Base-by-base conservation (phyloP, 805 yeast genomes). In the Yarrowia porcina region DNA sequence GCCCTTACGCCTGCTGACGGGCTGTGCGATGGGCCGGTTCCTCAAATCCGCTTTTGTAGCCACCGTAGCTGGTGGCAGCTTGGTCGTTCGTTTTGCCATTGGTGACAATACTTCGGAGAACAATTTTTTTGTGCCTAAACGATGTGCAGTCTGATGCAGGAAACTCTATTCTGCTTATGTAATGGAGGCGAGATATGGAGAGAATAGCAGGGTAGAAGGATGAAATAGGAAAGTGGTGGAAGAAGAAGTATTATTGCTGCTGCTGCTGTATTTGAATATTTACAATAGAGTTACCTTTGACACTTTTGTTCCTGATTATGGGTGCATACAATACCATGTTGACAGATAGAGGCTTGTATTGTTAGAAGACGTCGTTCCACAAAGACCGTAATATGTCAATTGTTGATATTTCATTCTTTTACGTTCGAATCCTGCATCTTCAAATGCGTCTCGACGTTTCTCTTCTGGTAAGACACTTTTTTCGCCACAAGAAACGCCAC, bases 31-130 rank as follows among this genome's bases (percentile, higher is more conserved):
- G 15, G 57, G 57, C 3, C 57, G 57, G 41, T 49, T 49, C 25
- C 57, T 21, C 30, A 49, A 33, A 49, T 49, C 57, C 41, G 57
- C 57, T 23, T 49, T 49, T 6, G 57, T 49, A 25, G 57, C 57
- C 39, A 49, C 57, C 28, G 57, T 33, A 21, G 57, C 32, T 17
- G 57, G 57, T 21, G 57, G 57, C 57, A 49, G 41, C 30, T 49
- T 49, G n/a, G 57, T 45, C 25, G 52, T 45, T 45, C 52, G 15
- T 30, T 45, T 45, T 45, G 52, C 52, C 52, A 45, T 45, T 45
- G 36, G 52, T 45, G 52, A 45, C 52, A 45, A 45, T 45, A 28
- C 21, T 18, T 28, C 52, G 36, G 52, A 45, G 52, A 45, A 45
- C 52, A 45, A 18, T 45, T 45, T 45, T 44, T 45, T 45, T 45